Evolutionary conservation across 768 basidiomycete species (phyloP).

Genomic region (Jaapia argillacea): DNA sequence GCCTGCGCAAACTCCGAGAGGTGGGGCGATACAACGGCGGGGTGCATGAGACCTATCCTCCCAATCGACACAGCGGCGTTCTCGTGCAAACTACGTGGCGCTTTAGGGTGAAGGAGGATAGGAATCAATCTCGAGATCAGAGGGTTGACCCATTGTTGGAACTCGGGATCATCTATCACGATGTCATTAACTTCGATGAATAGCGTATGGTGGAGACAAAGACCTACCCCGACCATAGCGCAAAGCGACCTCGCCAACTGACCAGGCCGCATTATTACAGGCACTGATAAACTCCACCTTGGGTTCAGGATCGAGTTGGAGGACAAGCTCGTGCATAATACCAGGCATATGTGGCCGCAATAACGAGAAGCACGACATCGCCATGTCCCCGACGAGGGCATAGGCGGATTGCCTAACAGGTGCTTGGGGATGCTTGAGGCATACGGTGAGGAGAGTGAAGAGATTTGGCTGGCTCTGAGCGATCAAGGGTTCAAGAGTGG

Average conservation of each 20-base stretch:
- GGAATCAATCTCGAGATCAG: slow-evolving; percentile 86
- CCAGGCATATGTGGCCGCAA: slow-evolving; percentile 79
- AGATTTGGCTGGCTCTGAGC: slow-evolving; percentile 63
- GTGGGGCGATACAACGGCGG: slow-evolving; percentile 78
- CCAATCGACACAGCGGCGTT: slow-evolving; percentile 99
- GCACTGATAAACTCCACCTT: slow-evolving; percentile 92
- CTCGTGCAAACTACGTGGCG: slow-evolving; percentile 89
- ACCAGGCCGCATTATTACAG: slow-evolving; percentile 99
- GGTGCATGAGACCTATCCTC: slow-evolving; percentile 90
- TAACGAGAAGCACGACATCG: slow-evolving; percentile 88
- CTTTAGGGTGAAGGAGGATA: slow-evolving; percentile 86
- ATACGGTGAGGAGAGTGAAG: slow-evolving; percentile 73
- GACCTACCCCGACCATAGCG: slow-evolving; percentile 71
- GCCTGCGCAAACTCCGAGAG: slow-evolving; percentile 85
- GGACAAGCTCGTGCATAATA: slow-evolving; percentile 84
- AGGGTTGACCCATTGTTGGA: slow-evolving; percentile 85
- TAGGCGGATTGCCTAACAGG: slow-evolving; percentile 94
- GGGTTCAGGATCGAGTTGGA: slow-evolving; percentile 88
- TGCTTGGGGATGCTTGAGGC: slow-evolving; percentile 92
- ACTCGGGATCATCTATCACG: slow-evolving; percentile 62
- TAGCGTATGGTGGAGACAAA: background rate
- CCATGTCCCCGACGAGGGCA: slow-evolving; percentile 96
- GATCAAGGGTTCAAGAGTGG: slow-evolving; percentile 67
- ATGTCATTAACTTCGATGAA: background rate
- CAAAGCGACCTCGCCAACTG: slow-evolving; percentile 95